Evolutionary conservation across 306 rosid species (phyloP).

Genomic region (Malus sylvestris): DNA sequence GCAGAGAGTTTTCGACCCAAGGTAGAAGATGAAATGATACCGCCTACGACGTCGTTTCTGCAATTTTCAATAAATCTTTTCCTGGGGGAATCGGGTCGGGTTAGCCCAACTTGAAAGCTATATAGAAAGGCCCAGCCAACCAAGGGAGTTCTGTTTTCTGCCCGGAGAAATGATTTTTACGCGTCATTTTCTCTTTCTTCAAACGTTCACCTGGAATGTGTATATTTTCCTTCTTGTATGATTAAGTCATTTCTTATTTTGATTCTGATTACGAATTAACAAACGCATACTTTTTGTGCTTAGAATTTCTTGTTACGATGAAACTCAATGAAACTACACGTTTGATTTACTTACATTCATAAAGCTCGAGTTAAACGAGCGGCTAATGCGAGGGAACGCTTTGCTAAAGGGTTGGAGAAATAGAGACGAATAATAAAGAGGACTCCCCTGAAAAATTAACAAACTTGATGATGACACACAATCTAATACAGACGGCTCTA

Average conservation of each 20-base stretch:
- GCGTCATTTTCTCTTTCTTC: no score
- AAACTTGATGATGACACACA: no score
- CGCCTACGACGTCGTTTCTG: background rate
- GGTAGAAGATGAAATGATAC: background rate
- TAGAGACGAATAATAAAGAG: conserved; percentile 18
- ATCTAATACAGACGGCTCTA: no score
- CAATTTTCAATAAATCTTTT: background rate
- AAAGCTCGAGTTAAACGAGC: conserved; percentile 53
- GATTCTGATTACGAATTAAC: no score
- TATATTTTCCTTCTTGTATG: no score
- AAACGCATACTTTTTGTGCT: no score
- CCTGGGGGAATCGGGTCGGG: background rate
- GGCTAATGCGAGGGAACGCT: conserved; percentile 66
- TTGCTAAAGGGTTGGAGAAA: conserved; percentile 58
- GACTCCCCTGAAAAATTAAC: no score
- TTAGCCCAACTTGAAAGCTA: background rate
- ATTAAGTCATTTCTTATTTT: no score
- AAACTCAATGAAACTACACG: background rate
- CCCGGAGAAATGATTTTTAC: background rate
- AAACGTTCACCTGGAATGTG: background rate
- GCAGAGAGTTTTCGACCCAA: background rate
- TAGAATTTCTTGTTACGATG: background rate
- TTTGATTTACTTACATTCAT: conserved; percentile 6
- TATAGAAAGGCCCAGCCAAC: background rate
- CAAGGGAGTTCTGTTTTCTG: background rate